Conservation (phyloP, 108 stramenopile species). For the Cyclotella kingstonii region DNA sequence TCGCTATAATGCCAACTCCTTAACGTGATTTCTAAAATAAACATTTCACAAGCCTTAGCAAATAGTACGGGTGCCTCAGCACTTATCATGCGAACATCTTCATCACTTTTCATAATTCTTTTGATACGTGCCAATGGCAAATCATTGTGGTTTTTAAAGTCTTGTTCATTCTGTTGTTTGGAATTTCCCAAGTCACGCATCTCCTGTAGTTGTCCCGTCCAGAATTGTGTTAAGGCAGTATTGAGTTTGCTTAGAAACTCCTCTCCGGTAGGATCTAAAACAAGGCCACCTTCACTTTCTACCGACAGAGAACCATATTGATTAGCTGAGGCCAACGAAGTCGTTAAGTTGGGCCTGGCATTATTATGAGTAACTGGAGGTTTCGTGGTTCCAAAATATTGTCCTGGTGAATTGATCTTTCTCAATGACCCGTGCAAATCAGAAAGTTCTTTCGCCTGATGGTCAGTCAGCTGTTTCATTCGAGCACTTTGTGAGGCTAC, state of each 20-base stretch:
- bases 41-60: slow-evolving; percentile 98
- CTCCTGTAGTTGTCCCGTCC: slow-evolving; percentile 64
- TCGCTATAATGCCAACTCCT: slow-evolving; percentile 85
- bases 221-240: slow-evolving; percentile 57
- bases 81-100: slow-evolving; percentile 94
- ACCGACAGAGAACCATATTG: background rate
- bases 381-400: too few relatives aligned
- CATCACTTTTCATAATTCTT: slow-evolving; percentile 98
- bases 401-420: too few relatives aligned
- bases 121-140: slow-evolving; percentile 96
- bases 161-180: slow-evolving; percentile 72
- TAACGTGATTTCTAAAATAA: slow-evolving; percentile 96
- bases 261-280: slow-evolving; percentile 54
- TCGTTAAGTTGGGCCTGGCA: too few relatives aligned
- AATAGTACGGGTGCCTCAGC: slow-evolving; percentile 98
- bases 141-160: slow-evolving; percentile 91
- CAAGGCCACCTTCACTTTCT: slow-evolving; percentile 29
- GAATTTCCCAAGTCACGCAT: slow-evolving; percentile 40
- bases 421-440: background rate
- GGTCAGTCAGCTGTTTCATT: slow-evolving; percentile 6
- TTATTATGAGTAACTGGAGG: too few relatives aligned
- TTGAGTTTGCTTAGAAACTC: slow-evolving; percentile 72
- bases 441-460: background rate
- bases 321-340: too few relatives aligned
- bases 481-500: slow-evolving; percentile 2